Percentiles rank a stretch among this genome's conserved stretches.
Conservation (phyloP, 441 rosid species). For the Daphne laureola region DNA sequence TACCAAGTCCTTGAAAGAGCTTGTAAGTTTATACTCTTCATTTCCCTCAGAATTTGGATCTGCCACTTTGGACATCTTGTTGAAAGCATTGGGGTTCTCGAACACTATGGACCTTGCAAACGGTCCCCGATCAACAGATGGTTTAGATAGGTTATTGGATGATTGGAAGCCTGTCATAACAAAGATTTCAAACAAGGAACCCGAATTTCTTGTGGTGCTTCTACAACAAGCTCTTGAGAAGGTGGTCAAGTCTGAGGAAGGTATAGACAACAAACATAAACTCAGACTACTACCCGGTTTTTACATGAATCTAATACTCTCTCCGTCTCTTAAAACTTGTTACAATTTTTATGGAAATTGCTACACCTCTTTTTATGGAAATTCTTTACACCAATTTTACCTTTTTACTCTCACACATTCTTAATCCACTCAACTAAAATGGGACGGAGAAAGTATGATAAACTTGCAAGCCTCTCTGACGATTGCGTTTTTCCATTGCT, state of each 20-base stretch:
- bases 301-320: too few species aligned
- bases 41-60: constrained; percentile 68
- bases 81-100: constrained; percentile 48
- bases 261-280: constrained; percentile 6
- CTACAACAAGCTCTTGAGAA: constrained; percentile 56
- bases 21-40: constrained; percentile 54
- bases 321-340: too few species aligned
- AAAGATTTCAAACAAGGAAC: constrained; percentile 66
- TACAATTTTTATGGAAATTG: too few species aligned
- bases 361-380: too few species aligned
- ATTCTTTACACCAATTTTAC: too few species aligned
- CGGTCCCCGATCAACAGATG: constrained; percentile 23
- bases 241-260: constrained; percentile 48
- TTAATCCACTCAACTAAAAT: too few species aligned
- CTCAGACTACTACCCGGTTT: too few species aligned
- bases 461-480: too few species aligned
- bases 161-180: constrained; percentile 60
- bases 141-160: constrained; percentile 24
- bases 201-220: constrained; percentile 61
- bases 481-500: constrained; percentile 8
- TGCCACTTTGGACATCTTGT: constrained; percentile 53
- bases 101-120: constrained; percentile 29
- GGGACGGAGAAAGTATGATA: too few species aligned
- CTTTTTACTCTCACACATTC: too few species aligned
- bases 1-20: constrained; percentile 43